These are phyloP conservation scores for Fusarium sp. DNA, from an alignment of 2,329 filamentous ascomycete species.

Conservation along the genomic window DNA sequence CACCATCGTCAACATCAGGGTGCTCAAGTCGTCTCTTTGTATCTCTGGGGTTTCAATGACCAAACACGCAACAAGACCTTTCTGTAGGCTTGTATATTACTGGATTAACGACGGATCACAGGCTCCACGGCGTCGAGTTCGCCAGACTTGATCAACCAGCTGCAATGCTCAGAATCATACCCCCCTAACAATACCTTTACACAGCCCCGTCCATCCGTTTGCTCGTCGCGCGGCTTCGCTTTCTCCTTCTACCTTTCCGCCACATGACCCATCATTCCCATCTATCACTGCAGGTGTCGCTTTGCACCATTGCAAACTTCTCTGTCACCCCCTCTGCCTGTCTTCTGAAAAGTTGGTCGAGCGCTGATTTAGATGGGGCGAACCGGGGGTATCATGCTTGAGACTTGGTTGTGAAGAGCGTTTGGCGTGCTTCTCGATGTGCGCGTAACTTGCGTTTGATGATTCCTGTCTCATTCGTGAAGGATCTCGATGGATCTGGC, in stretches of 20 bases:
- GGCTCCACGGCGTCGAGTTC: not conserved
- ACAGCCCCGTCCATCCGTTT: not conserved
- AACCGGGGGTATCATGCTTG: rapidly evolving
- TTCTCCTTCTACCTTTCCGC: not conserved
- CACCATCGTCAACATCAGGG: not conserved
- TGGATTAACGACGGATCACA: not conserved
- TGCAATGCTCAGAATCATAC: not conserved
- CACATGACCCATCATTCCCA: not conserved
- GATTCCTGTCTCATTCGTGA: not conserved
- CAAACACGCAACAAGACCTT: not conserved
- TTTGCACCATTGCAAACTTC: not conserved
- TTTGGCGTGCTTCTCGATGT: not conserved
- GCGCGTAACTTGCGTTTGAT: not conserved
- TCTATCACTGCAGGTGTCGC: not conserved
- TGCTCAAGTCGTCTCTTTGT: not conserved
- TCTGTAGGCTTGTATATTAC: not conserved
- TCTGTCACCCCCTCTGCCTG: not conserved
- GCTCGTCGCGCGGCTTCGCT: not conserved
- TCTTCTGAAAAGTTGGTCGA: not conserved
- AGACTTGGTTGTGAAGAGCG: not conserved
- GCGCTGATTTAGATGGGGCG: not conserved
- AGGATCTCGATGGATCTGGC: not conserved
- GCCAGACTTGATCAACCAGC: too few relatives aligned
- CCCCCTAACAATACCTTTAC: rapidly evolving
- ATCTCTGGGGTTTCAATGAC: not conserved